A percentile compares a stretch with the other conserved stretches of the same genome.
Evolutionary conservation across 169 alveolate species (phyloP).

Genomic region (Eimeria maxima): DNA sequence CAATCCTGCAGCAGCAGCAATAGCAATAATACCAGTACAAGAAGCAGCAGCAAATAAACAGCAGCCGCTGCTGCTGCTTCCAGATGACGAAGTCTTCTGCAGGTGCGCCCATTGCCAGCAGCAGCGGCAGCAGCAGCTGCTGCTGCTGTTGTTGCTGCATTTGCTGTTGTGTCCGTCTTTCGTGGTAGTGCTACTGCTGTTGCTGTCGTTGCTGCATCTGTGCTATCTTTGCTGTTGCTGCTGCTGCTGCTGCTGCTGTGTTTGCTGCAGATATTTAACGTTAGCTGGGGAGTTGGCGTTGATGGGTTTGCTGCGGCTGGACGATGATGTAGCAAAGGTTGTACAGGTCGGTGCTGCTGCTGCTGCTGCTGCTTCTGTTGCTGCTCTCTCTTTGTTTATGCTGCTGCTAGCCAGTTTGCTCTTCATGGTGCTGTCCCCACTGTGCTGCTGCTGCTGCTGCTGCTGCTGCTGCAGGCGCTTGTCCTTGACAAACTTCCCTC

Average conservation of each 20-base stretch:
- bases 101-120: conserved; percentile 1
- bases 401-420: too few species aligned
- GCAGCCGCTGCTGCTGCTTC: not conserved
- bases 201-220: too few species aligned
- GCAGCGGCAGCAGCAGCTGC: not conserved
- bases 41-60: too few species aligned
- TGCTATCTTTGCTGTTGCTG: too few species aligned
- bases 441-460: too few species aligned
- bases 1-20: not conserved
- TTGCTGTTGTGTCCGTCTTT: too few species aligned
- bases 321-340: conserved; percentile 39
- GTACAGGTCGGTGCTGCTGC: conserved; percentile 36
- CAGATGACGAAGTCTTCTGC: conserved; percentile 2
- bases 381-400: too few species aligned
- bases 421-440: too few species aligned
- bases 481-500: conserved; percentile 23
- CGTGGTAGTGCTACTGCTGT: too few species aligned
- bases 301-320: conserved; percentile 43
- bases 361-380: not conserved
- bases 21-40: not conserved
- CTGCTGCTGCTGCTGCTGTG: too few species aligned
- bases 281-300: conserved; percentile 46
- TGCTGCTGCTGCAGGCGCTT: too few species aligned
- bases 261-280: not conserved
- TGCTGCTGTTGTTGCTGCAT: not conserved